Evolutionary conservation across 2,329 filamentous ascomycete species (phyloP).

Genomic region (Nemania serpens): DNA sequence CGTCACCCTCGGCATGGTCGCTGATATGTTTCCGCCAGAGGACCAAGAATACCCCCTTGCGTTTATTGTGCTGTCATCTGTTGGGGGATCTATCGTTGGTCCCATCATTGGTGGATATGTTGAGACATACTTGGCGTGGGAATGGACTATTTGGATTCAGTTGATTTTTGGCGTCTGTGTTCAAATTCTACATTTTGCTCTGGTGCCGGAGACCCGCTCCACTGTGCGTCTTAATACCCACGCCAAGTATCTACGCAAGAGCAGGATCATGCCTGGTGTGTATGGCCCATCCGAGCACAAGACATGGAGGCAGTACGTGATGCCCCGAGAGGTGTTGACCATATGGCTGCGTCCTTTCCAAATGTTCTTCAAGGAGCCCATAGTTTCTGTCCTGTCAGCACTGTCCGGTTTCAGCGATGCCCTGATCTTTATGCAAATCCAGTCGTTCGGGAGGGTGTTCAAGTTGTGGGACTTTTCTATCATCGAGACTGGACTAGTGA

Average conservation of each 20-base stretch:
- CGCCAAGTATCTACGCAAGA: conserved; percentile 58
- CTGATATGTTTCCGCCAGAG: conserved; percentile 64
- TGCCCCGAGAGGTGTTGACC: conserved; percentile 47
- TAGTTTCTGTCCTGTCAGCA: conserved; percentile 62
- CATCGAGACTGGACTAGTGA: conserved; percentile 36
- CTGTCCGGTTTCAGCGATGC: conserved; percentile 67
- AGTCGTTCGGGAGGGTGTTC: conserved; percentile 65
- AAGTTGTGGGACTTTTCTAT: conserved; percentile 61
- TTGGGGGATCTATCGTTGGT: conserved; percentile 59
- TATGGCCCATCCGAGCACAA: conserved; percentile 55
- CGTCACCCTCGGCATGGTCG: conserved; percentile 67
- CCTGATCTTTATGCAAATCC: conserved; percentile 69
- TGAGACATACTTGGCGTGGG: conserved; percentile 53
- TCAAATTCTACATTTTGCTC: conserved; percentile 57
- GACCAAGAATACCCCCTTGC: conserved; percentile 64
- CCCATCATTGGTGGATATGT: conserved; percentile 60
- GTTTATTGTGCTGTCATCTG: conserved; percentile 62
- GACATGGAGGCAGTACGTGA: conserved; percentile 42
- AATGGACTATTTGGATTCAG: conserved; percentile 68
- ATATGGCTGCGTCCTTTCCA: conserved; percentile 66
- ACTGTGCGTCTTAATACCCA: conserved; percentile 62
- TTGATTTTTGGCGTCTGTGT: conserved; percentile 60
- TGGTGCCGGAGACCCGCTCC: conserved; percentile 63
- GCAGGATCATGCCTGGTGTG: conserved; percentile 48
- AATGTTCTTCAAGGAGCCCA: conserved; percentile 66